A percentile compares a stretch with the other conserved stretches of the same genome.
These are phyloP conservation scores for Hygrophoropsis aurantiaca DNA, from an alignment of 768 basidiomycete species.

Conservation along the genomic window DNA sequence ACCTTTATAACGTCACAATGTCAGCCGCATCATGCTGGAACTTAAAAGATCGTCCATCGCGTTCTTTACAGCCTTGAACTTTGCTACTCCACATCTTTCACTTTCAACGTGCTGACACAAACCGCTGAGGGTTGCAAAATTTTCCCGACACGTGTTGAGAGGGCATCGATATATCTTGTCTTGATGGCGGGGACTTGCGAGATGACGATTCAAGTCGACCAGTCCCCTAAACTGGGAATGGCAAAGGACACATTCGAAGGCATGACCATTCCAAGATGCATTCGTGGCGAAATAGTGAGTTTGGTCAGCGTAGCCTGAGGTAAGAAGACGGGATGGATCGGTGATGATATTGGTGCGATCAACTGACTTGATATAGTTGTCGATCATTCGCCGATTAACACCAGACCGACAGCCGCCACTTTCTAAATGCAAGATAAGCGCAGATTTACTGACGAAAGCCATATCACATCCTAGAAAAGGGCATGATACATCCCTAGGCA, in stretches of 20 bases:
- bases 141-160: constrained; percentile 34
- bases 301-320: constrained; percentile 7
- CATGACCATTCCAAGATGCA: constrained; percentile 33
- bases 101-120: constrained; percentile 62
- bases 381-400: constrained; percentile 34
- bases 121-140: constrained; percentile 50
- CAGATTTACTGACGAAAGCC: constrained; percentile 46
- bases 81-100: constrained; percentile 47
- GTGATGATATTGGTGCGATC: constrained; percentile 53
- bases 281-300: constrained; percentile 21
- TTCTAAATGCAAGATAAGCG: constrained; percentile 57
- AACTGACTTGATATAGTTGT: constrained; percentile 32
- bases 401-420: constrained; percentile 50
- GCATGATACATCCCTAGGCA: constrained; percentile 32
- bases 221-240: constrained; percentile 38
- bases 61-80: constrained; percentile 41
- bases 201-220: constrained; percentile 49
- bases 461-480: constrained; percentile 36
- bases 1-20: constrained; percentile 1
- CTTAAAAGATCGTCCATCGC: constrained; percentile 34
- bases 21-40: constrained; percentile 23
- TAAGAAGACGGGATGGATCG: constrained; percentile 49
- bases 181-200: constrained; percentile 54
- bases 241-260: constrained; percentile 60
- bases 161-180: constrained; percentile 54